Base-by-base conservation (phyloP, 345 rosid species). In the Salix purpurea region DNA sequence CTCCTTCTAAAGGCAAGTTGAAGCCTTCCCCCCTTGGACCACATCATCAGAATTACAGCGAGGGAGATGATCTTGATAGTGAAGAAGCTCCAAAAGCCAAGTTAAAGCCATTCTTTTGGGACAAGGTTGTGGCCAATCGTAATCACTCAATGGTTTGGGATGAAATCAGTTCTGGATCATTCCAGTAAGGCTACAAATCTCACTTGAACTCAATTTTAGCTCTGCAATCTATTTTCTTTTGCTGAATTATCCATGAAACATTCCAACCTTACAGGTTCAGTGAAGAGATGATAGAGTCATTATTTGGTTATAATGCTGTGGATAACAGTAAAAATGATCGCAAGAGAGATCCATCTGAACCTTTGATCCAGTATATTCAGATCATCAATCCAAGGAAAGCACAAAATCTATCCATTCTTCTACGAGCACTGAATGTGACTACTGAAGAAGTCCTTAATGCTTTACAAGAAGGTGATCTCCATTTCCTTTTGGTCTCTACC, bases 201-300 rank as follows among this genome's bases (percentile, higher is more conserved):
- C 16, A 4, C 39, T 14, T 23, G 9, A 8, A 30, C 23, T 75
- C 30, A 69, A 13, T 61, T 73, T 69, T n/a, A n/a, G 3, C 7
- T 71, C 34, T 52, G 16, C 11, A 24, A 21, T 11, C 50, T 23
- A 52, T 65, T 34, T 2, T 61, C 5, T 7, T 7, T n/a, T 34
- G 21, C 39, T 14, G 18, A 62, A n/a, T 14, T 2, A 56, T 71
- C 15, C 5, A 65, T 48, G 10, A 46, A 65, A 36, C 7, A 30
- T 23, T 21, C 37, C 36, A 60, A 32, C 16, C 68, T 50, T 67
- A 16, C 83, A 81, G 83, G 80, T 76, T 81, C 74, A 73, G 73
- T 23, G 83, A 81, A 32, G 80, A 81, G 77, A 81, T 81, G 83
- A 81, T 81, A 62, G 80, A 81, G 66, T 67, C 83, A 44, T 73